Evolutionary conservation across 23 red algal species (phyloP).

Genomic region (Pyropia yezoensis): DNA sequence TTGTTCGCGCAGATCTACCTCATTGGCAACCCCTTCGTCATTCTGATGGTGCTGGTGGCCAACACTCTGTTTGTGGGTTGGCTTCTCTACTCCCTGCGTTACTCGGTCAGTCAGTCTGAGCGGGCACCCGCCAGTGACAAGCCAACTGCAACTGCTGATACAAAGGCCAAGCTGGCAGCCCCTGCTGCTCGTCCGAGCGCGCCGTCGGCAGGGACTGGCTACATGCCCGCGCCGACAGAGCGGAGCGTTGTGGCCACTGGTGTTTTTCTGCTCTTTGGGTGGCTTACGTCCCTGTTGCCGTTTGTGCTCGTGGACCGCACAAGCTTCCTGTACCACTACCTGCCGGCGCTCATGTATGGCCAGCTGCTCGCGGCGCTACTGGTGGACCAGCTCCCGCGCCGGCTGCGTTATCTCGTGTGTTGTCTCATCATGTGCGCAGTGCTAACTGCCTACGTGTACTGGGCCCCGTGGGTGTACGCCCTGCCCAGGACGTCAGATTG

Average conservation of each 20-base stretch:
- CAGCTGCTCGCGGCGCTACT: slow-evolving; percentile 37
- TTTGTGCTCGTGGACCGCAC: slow-evolving; percentile 67
- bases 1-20: slow-evolving; percentile 70
- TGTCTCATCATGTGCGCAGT: slow-evolving; percentile 1
- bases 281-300: slow-evolving; percentile 61
- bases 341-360: slow-evolving; percentile 59
- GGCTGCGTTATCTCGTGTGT: slow-evolving; percentile 1
- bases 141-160: too few species aligned
- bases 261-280: slow-evolving; percentile 41
- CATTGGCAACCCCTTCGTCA: slow-evolving; percentile 67
- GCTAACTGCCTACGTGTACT: slow-evolving; percentile 57
- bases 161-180: too few species aligned
- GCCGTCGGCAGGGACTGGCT: too few species aligned
- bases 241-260: too few species aligned
- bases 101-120: too few species aligned
- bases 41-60: slow-evolving; percentile 10
- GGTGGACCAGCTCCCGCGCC: slow-evolving; percentile 25
- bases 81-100: too few species aligned
- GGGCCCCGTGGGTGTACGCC: slow-evolving; percentile 84
- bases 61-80: neutral
- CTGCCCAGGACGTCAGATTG: slow-evolving; percentile 8
- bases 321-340: slow-evolving; percentile 89
- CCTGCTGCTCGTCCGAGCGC: too few species aligned
- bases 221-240: too few species aligned
- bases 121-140: too few species aligned